Evolutionary conservation across 139 green algal genomes (phyloP).

Genomic region (Edaphochlamys debaryana): DNA sequence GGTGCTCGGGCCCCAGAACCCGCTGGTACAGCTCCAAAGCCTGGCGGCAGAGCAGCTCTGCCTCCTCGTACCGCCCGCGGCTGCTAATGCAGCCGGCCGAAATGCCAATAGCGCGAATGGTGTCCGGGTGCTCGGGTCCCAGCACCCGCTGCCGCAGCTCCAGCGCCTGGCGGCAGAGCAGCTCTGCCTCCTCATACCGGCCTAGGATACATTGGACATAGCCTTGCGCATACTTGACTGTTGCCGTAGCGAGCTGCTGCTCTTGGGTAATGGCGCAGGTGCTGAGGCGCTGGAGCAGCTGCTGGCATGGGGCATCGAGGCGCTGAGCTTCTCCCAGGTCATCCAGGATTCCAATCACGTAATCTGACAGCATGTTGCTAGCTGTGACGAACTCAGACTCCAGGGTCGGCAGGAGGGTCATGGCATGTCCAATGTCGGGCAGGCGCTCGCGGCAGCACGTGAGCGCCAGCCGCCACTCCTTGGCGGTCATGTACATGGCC

Average conservation of each 20-base stretch:
- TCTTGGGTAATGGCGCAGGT: too few relatives aligned
- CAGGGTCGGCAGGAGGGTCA: too few relatives aligned
- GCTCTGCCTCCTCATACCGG: background rate
- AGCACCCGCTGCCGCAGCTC: background rate
- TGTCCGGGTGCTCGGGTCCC: slow-evolving; percentile 8
- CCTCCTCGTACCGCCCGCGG: background rate
- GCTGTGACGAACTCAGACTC: too few relatives aligned
- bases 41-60: slow-evolving; percentile 16
- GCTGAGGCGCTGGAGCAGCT: background rate
- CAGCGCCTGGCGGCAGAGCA: background rate
- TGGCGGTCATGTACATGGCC: background rate
- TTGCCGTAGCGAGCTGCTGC: background rate
- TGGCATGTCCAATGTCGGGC: background rate
- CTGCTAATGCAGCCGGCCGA: background rate
- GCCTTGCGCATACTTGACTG: too few relatives aligned
- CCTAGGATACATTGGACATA: too few relatives aligned
- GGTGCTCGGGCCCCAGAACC: slow-evolving; percentile 30
- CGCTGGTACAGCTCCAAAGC: background rate
- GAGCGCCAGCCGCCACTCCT: slow-evolving; percentile 6
- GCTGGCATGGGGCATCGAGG: background rate
- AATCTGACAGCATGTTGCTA: too few relatives aligned
- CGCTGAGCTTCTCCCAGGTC: background rate
- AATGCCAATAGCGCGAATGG: background rate
- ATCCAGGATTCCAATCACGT: too few relatives aligned
- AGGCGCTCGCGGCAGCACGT: background rate